These are phyloP conservation scores for Paulownia fortunei DNA, from an alignment of 257 asterid species.

Conservation along the genomic window DNA sequence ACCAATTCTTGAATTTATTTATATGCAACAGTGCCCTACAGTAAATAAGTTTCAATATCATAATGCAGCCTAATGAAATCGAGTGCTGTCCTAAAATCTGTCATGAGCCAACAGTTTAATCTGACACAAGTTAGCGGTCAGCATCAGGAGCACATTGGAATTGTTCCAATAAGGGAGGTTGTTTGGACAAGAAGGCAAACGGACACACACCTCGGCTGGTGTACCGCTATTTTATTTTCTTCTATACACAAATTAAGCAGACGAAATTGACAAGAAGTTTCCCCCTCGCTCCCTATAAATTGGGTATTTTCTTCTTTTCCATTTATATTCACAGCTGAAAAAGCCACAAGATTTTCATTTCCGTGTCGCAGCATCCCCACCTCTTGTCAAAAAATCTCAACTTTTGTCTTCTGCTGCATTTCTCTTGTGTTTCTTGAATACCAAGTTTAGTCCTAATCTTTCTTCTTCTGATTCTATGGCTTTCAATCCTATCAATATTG, in stretches of 20 bases:
- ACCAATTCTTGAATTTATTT: too few species aligned
- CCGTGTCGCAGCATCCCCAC: conserved; percentile 33
- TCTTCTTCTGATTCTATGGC: conserved; percentile 31
- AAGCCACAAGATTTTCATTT: conserved; percentile 1
- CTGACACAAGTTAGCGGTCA: not conserved
- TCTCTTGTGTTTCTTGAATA: not conserved
- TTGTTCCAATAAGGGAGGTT: not conserved
- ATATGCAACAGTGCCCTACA: too few species aligned
- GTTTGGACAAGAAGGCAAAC: conserved; percentile 24
- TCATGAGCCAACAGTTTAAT: too few species aligned
- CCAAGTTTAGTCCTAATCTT: not conserved
- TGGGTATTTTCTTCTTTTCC: not conserved
- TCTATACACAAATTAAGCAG: not conserved
- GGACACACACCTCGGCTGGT: not conserved
- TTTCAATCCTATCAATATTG: conserved; percentile 28
- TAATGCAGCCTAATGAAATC: too few species aligned
- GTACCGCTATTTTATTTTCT: not conserved
- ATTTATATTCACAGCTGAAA: not conserved
- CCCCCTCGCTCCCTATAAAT: not conserved
- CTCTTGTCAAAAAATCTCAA: conserved; percentile 7
- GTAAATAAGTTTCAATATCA: too few species aligned
- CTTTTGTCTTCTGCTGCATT: conserved; percentile 16
- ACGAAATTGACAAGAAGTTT: conserved; percentile 8
- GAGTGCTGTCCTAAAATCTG: too few species aligned
- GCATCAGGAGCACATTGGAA: not conserved